Evolutionary conservation across 1,284 basidiomycete genomes (phyloP), one percentile per base, ranked within the genome.

Genomic region (Agroathelia rolfsii): DNA sequence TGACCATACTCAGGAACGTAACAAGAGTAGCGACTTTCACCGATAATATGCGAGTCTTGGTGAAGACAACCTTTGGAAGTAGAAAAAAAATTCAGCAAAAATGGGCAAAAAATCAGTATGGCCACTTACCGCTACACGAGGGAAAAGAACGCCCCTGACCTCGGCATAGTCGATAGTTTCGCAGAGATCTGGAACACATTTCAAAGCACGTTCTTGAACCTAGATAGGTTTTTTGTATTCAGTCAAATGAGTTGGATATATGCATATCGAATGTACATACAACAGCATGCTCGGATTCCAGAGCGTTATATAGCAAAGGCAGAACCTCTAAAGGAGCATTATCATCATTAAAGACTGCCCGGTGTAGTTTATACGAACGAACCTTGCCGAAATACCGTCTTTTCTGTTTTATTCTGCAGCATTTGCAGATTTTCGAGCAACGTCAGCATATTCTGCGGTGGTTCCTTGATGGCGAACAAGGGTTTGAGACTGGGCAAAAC

Each of bases 371-470:
- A 34, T 19, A 34, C 26, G 28, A 6, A 66, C 83, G 51, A 43
- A 93, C 89, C 82, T 56, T 92, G 88, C 43, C 88, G 69, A 53
- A 98, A 98, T 3, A 84, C 72, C 4, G 62, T 59, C 29, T 92
- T 89, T 32, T 86, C 78, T 1, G 89, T 93, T 61, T 99, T 99
- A 38, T 69, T 73, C 48, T 94, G 88, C 27, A 98, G 70, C 55
- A 95, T 72, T 14, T 72, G 62, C 10, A 97, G 67, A 50, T 95
- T 93, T 41, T 96, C 93, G 24, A 99, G 58, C 15, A 96, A 59
- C 1, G 88, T 93, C 34, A 94, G 58, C 83, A 95, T 92, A 46
- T 93, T 96, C 56, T 97, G 93, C 1, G 94, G 92, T 14, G 95
- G 94, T 49, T 99, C 95, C 55, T 87, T 92, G 46, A 97, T 64